Base-by-base conservation (phyloP, 306 rosid genomes). In the Adenanthera pavonina region DNA sequence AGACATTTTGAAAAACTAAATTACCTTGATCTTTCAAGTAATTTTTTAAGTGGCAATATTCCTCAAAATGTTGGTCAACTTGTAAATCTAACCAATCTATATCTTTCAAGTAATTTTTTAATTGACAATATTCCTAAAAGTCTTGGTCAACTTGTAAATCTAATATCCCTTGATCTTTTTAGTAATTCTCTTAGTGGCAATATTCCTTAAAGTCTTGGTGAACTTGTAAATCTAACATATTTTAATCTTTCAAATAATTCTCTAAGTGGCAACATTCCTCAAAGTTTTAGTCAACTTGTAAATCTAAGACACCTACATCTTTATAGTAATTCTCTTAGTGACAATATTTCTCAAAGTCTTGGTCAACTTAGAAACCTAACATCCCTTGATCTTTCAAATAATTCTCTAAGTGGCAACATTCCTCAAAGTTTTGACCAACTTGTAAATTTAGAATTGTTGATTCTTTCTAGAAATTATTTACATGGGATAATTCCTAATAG, bases 111-210 rank as follows among this genome's bases (percentile, higher is more conserved):
- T 25, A 25, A 25, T 25, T 25, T 1, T 25, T 25, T 25, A 25
- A 25, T 0, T 25, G 30, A 7, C 3, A 38, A 0, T 6, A 47
- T 75, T 11, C 72, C 71, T 0, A n/a, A 75, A 41, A 20, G 43
- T 69, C 30, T 73, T 20, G 83, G 82, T 5, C 75, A 59, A 3
- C 2, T 14, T 6, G 60, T 75, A 80, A 59, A 56, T 35, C 57
- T 30, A 14, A 0, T 0, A 2, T 0, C 0, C n/a, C 54, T 49
- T 51, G n/a, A 14, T 51, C 56, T 51, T 5, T 51, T 30, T 0
- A 14, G 19, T 1, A 51, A 51, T 51, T 14, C 1, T 51, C 3
- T 51, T 13, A 14, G 7, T 14, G 56, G 7, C 0, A 15, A 51
- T 0, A 51, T 51, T 1, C 25, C 20, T 53, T 9, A 6, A 14